phyloP scores from a whole-genome alignment of 108 stramenopile species.

The Cyclotella distinguenda region DNA sequence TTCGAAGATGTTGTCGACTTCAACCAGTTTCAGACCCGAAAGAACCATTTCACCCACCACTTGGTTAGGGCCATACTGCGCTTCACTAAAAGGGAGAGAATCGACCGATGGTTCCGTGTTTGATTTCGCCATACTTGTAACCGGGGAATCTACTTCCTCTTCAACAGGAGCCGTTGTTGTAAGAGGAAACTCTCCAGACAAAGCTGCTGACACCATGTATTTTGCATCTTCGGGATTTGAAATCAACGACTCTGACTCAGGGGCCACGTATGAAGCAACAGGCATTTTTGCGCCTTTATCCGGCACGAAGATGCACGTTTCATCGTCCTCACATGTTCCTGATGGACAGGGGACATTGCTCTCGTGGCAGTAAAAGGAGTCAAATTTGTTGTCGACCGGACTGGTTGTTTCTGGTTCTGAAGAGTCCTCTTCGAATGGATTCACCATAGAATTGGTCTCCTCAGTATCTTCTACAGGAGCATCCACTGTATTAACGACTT shows the following conservation, averaged over 20 bases:
- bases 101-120: neutral
- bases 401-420: neutral
- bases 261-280: constrained; percentile 23
- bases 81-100: constrained; percentile 2
- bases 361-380: constrained; percentile 24
- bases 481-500: too few species aligned
- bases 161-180: neutral
- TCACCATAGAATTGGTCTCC: neutral
- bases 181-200: constrained; percentile 1
- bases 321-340: constrained; percentile 18
- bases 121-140: too few species aligned
- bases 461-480: too few species aligned
- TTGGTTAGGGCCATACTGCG: constrained; percentile 1
- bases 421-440: neutral
- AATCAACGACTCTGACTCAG: neutral
- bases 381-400: neutral
- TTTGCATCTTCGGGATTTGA: constrained; percentile 7
- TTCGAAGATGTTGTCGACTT: constrained; percentile 10
- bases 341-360: constrained; percentile 16
- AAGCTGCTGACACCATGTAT: constrained; percentile 9
- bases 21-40: constrained; percentile 21
- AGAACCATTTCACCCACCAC: constrained; percentile 23
- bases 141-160: neutral
- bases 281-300: constrained; percentile 1
- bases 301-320: constrained; percentile 24